These are phyloP conservation scores for Neophaeococcomyces aloes DNA, from an alignment of 2,329 filamentous ascomycete genomes.

Conservation along the genomic window DNA sequence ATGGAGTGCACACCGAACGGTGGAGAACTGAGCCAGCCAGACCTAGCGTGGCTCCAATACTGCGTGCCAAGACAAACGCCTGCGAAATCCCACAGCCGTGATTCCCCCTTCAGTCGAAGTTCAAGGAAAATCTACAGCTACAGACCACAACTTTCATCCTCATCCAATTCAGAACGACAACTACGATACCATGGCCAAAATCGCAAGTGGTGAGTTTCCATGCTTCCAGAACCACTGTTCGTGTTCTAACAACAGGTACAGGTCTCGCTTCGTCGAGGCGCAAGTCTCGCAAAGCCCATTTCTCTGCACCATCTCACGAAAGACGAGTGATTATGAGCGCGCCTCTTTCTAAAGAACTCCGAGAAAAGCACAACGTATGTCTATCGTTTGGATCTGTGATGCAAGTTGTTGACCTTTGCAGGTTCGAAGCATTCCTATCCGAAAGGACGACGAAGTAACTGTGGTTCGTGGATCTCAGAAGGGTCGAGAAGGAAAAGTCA, in stretches of 20 bases:
- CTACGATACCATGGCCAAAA: conserved; percentile 2
- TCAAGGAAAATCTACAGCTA: background rate
- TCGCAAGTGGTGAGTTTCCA: conserved; percentile 3
- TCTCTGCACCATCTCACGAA: conserved; percentile 84
- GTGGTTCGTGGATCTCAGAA: conserved; percentile 91
- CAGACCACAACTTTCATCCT: background rate
- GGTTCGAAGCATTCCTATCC: conserved; percentile 92
- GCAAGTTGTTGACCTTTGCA: conserved; percentile 28
- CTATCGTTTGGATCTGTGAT: conserved; percentile 1
- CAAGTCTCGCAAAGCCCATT: conserved; percentile 99
- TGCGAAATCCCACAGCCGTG: no score
- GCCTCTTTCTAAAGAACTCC: conserved; percentile 89
- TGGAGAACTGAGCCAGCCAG: no score
- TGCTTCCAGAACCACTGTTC: no score
- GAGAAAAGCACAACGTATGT: conserved; percentile 96
- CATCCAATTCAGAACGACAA: background rate
- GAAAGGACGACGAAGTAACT: conserved; percentile 92
- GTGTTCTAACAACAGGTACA: conserved; percentile 14
- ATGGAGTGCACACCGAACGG: no score
- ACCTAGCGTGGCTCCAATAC: no score
- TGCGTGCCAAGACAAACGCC: no score
- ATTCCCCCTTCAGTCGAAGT: background rate
- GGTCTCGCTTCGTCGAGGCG: conserved; percentile 64
- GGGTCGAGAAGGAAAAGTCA: conserved; percentile 97
- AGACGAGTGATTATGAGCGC: conserved; percentile 97